These are phyloP conservation scores for Blastobotrys ciferrii DNA, from an alignment of 1,139 yeast genomes.

Conservation along the genomic window DNA sequence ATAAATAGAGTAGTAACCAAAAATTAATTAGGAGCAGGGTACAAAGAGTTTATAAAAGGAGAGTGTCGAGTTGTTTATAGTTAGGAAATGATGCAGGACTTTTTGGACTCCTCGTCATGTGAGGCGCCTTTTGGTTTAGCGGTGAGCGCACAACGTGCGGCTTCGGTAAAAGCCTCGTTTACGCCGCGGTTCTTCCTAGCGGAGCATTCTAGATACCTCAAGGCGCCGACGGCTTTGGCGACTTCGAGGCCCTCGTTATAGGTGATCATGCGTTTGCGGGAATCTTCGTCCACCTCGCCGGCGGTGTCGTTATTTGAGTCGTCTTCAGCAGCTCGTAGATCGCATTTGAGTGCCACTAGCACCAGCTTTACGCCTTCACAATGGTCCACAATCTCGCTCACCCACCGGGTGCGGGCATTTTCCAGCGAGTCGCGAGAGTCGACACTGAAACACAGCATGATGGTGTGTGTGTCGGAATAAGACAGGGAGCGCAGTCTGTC, in stretches of 20 bases:
- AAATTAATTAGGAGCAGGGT: conserved; percentile 3
- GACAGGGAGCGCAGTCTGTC: conserved; percentile 87
- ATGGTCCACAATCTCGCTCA: conserved; percentile 92
- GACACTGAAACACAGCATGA: conserved; percentile 92
- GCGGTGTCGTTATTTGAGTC: conserved; percentile 35
- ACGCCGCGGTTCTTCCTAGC: conserved; percentile 95
- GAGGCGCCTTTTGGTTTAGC: conserved; percentile 80
- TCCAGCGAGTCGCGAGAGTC: conserved; percentile 93
- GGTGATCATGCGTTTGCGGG: conserved; percentile 54
- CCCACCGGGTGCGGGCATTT: conserved; percentile 95
- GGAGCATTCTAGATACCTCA: conserved; percentile 86
- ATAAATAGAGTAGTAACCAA: too few relatives aligned
- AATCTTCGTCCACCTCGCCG: conserved; percentile 22
- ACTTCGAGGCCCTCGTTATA: conserved; percentile 78
- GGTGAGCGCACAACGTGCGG: conserved; percentile 91
- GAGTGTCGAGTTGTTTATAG: neutral
- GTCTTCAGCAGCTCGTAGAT: conserved; percentile 62
- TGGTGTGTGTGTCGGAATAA: conserved; percentile 93
- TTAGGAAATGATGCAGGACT: conserved; percentile 26
- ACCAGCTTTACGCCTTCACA: conserved; percentile 96
- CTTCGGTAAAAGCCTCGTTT: conserved; percentile 95
- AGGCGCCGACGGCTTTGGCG: conserved; percentile 69
- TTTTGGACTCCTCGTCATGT: conserved; percentile 40
- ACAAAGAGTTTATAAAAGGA: conserved; percentile 1
- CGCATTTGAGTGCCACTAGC: conserved; percentile 91